Percentiles rank a stretch among this genome's conserved stretches.
Conservation (phyloP, 768 basidiomycete species). For the Russula virescens region DNA sequence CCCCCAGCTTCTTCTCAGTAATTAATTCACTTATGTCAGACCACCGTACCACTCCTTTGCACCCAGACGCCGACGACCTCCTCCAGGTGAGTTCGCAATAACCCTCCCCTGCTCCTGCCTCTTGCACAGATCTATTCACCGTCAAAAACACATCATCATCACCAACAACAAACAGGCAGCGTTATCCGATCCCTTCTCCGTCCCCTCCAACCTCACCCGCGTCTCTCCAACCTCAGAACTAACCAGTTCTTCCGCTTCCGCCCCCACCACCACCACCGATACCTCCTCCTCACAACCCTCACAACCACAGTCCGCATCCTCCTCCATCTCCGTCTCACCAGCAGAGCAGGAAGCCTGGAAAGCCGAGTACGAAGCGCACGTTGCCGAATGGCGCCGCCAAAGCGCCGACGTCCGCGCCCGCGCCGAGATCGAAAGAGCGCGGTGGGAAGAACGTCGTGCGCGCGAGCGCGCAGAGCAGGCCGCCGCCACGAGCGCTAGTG, state of each 20-base stretch:
- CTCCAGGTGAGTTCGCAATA: conserved; percentile 15
- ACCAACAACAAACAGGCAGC: conserved; percentile 17
- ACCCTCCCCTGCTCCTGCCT: too few species aligned
- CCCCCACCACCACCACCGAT: conserved; percentile 6
- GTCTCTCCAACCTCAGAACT: conserved; percentile 6
- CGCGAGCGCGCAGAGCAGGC: conserved; percentile 35
- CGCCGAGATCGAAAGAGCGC: conserved; percentile 64
- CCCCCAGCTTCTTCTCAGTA: not conserved
- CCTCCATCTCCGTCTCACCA: conserved; percentile 14
- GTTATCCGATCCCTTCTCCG: conserved; percentile 23
- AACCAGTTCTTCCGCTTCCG: not conserved
- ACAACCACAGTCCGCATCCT: not conserved
- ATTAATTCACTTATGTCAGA: conserved; percentile 1
- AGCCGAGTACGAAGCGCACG: conserved; percentile 59
- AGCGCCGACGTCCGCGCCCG: conserved; percentile 68
- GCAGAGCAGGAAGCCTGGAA: conserved; percentile 51
- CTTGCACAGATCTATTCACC: not conserved
- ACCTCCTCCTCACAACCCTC: not conserved
- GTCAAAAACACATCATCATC: too few species aligned
- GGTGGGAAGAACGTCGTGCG: conserved; percentile 64
- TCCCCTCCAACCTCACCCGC: conserved; percentile 14
- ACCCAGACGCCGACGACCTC: conserved; percentile 22
- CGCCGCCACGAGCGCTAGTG: too few species aligned
- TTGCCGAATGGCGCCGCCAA: conserved; percentile 64
- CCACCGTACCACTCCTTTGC: conserved; percentile 18